Conservation (phyloP, 305 asterid species). For the Solanum hybrid region DNA sequence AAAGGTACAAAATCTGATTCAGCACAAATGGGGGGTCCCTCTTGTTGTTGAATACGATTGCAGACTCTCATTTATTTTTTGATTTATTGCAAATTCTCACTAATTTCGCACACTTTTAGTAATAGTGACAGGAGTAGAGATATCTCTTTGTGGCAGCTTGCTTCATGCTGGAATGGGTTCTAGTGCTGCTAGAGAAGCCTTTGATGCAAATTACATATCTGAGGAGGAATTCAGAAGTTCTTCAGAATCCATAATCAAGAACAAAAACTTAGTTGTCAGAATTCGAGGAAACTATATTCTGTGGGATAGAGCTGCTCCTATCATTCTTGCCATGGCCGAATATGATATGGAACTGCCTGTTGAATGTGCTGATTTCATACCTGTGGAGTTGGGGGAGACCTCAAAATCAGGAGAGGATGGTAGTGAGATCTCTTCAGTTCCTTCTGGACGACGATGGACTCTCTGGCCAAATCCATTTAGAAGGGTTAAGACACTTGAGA, state of each 20-base stretch:
- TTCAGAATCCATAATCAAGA: conserved; percentile 40
- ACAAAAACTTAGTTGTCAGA: conserved; percentile 50
- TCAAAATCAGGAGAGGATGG: conserved; percentile 30
- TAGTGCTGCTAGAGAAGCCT: conserved; percentile 55
- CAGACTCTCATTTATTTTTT: conserved; percentile 2
- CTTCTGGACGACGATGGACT: conserved; percentile 68
- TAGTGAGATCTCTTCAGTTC: conserved; percentile 27
- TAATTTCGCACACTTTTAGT: not conserved
- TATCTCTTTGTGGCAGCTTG: conserved; percentile 61
- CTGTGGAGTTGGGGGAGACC: conserved; percentile 37
- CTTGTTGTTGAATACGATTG: not conserved
- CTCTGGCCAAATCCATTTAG: conserved; percentile 86
- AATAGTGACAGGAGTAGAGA: conserved; percentile 44
- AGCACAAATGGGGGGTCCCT: conserved; percentile 27
- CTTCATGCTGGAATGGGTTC: conserved; percentile 71
- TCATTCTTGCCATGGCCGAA: conserved; percentile 54
- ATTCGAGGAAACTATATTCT: conserved; percentile 56
- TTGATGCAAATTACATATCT: conserved; percentile 40
- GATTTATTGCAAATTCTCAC: conserved; percentile 1
- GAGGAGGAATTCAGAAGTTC: conserved; percentile 51
- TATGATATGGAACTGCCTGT: conserved; percentile 46
- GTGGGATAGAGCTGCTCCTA: conserved; percentile 68
- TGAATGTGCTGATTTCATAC: conserved; percentile 31
- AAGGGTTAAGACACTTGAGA: conserved; percentile 61
- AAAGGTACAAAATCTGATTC: conserved; percentile 22